Evolutionary conservation across 805 yeast genomes (phyloP), one percentile per base, ranked within the genome.

Genomic region (Kodamaea hsintzibuensis): DNA sequence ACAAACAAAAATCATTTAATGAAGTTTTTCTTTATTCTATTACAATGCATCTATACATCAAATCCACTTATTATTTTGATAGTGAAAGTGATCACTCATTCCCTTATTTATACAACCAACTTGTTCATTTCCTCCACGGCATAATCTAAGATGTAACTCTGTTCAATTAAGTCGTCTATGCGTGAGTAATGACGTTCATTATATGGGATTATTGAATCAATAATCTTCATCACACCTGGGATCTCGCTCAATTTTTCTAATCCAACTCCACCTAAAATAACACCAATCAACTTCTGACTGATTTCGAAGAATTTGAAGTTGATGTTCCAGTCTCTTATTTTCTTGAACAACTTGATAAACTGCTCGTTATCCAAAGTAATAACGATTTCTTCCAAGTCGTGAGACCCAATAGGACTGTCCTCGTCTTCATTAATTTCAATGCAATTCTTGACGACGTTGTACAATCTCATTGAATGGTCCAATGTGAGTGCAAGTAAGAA

Each of bases 241-340:
- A 89, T 79, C 60, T 82, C 83, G 58, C 81, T 78, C 47, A 92
- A 68, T 53, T 77, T 77, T 16, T 82, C 83, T 30, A 86, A 74
- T 17, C 79, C 73, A 60, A 83, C 82, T 47, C 75, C 76, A 42
- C 73, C 70, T 55, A 95, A 72, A 35, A 93, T 71, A 19, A 89
- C 85, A 58, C 82, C 78, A 50, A 93, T 77, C 42, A 91, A 72
- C 54, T 83, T 84, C 70, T 93, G 99, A 10, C 97, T 89, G 53
- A 90, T 81, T 50, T 81, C 83, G 64, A 89, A 89, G 38, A 90
- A 85, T 63, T 84, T 83, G 51, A 89, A 88, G 68, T 91, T 93
- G 45, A 96, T 86, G 68, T 95, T 95, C 99, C 99, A 95, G 66
- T 91, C 96, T 62, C 98, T 82, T 17, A 92, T 78, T 62, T 96